Evolutionary conservation across 2,329 filamentous ascomycete species (phyloP).

Genomic region (Helicocarpus griseus): DNA sequence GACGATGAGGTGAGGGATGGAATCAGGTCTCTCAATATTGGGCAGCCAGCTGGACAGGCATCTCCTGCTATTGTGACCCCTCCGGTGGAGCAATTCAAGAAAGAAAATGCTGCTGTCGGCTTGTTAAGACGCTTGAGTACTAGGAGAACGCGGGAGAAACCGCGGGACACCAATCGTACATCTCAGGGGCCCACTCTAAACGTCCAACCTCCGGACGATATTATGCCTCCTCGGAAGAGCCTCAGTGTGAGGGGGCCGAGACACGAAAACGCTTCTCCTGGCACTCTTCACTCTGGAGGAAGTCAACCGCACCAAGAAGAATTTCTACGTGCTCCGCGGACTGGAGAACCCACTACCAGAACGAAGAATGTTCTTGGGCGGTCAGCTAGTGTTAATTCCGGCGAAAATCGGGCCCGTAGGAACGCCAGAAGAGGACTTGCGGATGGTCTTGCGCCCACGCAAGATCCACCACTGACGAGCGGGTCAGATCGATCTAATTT

Average conservation of each 20-base stretch:
- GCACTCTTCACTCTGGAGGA: conserved; percentile 48
- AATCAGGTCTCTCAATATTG: conserved; percentile 55
- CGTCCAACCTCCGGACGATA: conserved; percentile 67
- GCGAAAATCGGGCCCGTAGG: conserved; percentile 61
- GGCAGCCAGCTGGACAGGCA: conserved; percentile 38
- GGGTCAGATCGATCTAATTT: conserved; percentile 66
- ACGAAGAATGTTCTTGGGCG: conserved; percentile 65
- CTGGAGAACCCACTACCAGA: conserved; percentile 49
- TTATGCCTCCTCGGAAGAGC: conserved; percentile 64
- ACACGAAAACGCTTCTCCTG: conserved; percentile 43
- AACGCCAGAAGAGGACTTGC: conserved; percentile 45
- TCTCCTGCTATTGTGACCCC: conserved; percentile 46
- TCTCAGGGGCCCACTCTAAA: conserved; percentile 67
- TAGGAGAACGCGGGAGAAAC: conserved; percentile 56
- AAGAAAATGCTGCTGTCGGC: conserved; percentile 78
- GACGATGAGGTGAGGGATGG: conserved; percentile 79
- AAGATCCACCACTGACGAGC: conserved; percentile 64
- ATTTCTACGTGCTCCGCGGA: conserved; percentile 62
- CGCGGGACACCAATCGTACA: conserved; percentile 36
- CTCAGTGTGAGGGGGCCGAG: conserved; percentile 67
- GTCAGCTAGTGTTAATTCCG: conserved; percentile 86
- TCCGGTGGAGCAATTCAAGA: conserved; percentile 57
- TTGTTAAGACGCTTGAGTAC: conserved; percentile 87
- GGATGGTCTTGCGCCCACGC: conserved; percentile 44
- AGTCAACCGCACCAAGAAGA: conserved; percentile 66